phyloP scores from a whole-genome alignment of 192 early-diverging fungal genomes.

The Mortierella antarctica region DNA sequence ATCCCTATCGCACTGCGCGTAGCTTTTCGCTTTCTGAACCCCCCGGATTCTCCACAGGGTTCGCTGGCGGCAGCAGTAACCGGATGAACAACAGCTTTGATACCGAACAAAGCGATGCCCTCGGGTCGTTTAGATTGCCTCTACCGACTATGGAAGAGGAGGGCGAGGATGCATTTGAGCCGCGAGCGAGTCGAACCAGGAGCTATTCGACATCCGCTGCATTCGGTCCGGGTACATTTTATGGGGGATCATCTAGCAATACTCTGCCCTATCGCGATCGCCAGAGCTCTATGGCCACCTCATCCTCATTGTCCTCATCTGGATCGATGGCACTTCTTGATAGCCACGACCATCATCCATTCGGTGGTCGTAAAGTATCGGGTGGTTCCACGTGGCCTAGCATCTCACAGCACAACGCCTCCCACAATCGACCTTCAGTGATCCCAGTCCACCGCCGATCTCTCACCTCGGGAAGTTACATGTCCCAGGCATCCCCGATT shows the following conservation, averaged over 20 bases:
- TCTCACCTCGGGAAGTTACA: constrained; percentile 15
- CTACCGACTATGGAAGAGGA: constrained; percentile 40
- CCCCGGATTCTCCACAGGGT: constrained; percentile 11
- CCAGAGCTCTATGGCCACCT: constrained; percentile 10
- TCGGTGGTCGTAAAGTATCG: constrained; percentile 9
- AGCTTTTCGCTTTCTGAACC: constrained; percentile 43
- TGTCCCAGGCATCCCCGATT: constrained; percentile 5
- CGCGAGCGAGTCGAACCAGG: constrained; percentile 23
- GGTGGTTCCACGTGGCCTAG: constrained; percentile 30
- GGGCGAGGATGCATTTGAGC: constrained; percentile 27
- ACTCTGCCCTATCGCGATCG: background rate
- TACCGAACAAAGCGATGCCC: constrained; percentile 1
- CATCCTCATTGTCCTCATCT: background rate
- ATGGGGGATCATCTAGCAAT: constrained; percentile 9
- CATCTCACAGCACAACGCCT: background rate
- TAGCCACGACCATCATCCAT: constrained; percentile 15
- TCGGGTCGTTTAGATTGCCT: constrained; percentile 6
- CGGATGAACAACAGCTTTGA: background rate
- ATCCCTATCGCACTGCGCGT: constrained; percentile 2
- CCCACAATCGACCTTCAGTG: background rate
- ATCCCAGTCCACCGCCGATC: constrained; percentile 27
- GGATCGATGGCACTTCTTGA: background rate
- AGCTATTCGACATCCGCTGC: constrained; percentile 49
- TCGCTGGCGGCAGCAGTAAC: background rate
- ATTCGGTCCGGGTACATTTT: constrained; percentile 30